Percentiles rank a stretch among this genome's conserved stretches.
phyloP scores from a whole-genome alignment of 1,139 yeast species.

The Lodderomyces beijingensis region DNA sequence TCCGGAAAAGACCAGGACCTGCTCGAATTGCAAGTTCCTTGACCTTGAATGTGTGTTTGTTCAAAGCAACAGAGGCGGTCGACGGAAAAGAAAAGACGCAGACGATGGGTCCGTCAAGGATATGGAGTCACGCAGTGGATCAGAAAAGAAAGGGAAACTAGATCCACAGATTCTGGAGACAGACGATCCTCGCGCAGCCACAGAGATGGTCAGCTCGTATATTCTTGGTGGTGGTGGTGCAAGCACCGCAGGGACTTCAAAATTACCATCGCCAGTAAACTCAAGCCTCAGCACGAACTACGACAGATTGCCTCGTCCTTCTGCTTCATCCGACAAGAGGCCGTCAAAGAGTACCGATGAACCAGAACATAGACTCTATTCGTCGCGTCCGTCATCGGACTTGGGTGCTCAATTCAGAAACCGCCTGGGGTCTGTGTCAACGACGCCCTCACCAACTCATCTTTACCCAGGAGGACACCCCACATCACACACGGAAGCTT shows the following conservation, averaged over 20 bases:
- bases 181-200: too few relatives aligned
- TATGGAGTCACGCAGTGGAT: background rate
- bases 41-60: conserved; percentile 55
- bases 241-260: conserved; percentile 1
- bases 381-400: too few relatives aligned
- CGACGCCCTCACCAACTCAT: too few relatives aligned
- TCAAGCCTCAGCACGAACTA: background rate
- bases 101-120: conserved; percentile 4
- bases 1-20: conserved; percentile 21
- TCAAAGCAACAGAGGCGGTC: conserved; percentile 56
- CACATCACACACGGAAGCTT: too few relatives aligned
- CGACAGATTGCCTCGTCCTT: background rate
- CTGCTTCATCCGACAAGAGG: too few relatives aligned
- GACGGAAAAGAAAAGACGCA: conserved; percentile 31
- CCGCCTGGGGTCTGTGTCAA: too few relatives aligned
- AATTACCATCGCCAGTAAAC: conserved; percentile 7
- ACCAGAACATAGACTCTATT: too few relatives aligned
- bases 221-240: conserved; percentile 7
- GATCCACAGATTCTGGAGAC: too few relatives aligned
- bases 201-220: conserved; percentile 9
- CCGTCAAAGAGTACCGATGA: too few relatives aligned
- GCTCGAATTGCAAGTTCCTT: conserved; percentile 50
- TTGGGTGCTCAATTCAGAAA: too few relatives aligned
- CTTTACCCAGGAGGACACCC: too few relatives aligned
- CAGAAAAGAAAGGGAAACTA: background rate